phyloP scores from a whole-genome alignment of 169 alveolate species.

The Pseudocohnilembus persalinus region DNA sequence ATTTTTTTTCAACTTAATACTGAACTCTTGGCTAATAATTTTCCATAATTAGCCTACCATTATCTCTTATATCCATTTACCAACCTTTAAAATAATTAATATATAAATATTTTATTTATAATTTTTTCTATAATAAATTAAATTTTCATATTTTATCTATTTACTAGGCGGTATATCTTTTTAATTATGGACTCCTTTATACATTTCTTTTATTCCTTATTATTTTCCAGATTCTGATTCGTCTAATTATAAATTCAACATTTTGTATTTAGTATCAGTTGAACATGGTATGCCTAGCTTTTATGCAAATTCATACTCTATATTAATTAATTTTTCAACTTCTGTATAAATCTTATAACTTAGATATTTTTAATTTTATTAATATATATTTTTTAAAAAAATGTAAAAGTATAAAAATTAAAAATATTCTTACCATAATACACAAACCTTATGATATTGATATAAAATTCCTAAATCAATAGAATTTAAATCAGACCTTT shows the following conservation, averaged over 20 bases:
- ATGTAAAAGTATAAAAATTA: not conserved
- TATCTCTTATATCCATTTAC: slow-evolving; percentile 3
- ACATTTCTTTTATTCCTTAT: slow-evolving; percentile 8
- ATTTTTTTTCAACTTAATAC: slow-evolving; percentile 14
- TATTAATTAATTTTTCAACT: slow-evolving; percentile 57
- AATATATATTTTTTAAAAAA: too few relatives aligned
- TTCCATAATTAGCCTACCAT: slow-evolving; percentile 3
- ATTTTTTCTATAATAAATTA: not conserved
- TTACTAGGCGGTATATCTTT: slow-evolving; percentile 15
- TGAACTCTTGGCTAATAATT: slow-evolving; percentile 28
- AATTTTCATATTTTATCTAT: too few relatives aligned
- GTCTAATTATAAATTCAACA: slow-evolving; percentile 23
- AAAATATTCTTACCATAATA: slow-evolving; percentile 32
- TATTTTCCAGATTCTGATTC: slow-evolving; percentile 9
- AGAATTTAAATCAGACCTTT: slow-evolving; percentile 62
- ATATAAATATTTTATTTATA: not conserved
- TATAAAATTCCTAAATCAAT: slow-evolving; percentile 56
- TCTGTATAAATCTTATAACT: slow-evolving; percentile 58
- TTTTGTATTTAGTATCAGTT: slow-evolving; percentile 33
- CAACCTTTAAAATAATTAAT: slow-evolving; percentile 11
- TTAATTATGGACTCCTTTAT: not conserved
- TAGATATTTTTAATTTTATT: not conserved
- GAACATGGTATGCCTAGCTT: slow-evolving; percentile 54
- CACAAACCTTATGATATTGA: slow-evolving; percentile 62
- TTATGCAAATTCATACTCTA: slow-evolving; percentile 54